These are phyloP conservation scores for Lunasporangiospora selenospora DNA, from an alignment of 192 early-diverging fungal genomes.

Conservation along the genomic window DNA sequence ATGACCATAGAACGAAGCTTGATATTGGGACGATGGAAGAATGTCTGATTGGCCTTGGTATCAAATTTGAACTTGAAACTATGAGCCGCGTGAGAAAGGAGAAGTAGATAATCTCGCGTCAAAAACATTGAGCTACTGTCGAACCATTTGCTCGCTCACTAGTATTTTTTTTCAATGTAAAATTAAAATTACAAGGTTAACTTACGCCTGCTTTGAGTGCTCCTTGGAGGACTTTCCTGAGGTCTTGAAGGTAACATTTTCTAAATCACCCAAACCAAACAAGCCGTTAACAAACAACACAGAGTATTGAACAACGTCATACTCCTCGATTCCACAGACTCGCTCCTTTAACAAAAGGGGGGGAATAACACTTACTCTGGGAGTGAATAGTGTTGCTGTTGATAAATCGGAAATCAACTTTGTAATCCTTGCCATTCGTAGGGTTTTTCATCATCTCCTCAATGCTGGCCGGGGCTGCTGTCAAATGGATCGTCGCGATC, in stretches of 20 bases:
- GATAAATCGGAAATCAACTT: constrained; percentile 48
- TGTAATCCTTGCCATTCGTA: constrained; percentile 15
- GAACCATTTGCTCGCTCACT: no score
- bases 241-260: constrained; percentile 35
- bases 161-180: no score
- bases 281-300: no score
- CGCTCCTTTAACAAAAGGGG: no score
- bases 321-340: no score
- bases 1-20: constrained; percentile 38
- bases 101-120: no score
- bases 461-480: constrained; percentile 20
- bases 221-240: constrained; percentile 54
- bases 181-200: no score
- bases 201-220: constrained; percentile 50
- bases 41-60: constrained; percentile 22
- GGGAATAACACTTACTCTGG: no score
- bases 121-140: no score
- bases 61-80: constrained; percentile 49
- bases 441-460: constrained; percentile 35
- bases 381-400: constrained; percentile 33
- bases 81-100: no score
- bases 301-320: no score
- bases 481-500: constrained; percentile 54
- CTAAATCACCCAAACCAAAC: no score
- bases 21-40: constrained; percentile 40